These are phyloP conservation scores for Hypoxylon intermedium DNA, from an alignment of 495 filamentous ascomycete genomes.

Conservation along the genomic window DNA sequence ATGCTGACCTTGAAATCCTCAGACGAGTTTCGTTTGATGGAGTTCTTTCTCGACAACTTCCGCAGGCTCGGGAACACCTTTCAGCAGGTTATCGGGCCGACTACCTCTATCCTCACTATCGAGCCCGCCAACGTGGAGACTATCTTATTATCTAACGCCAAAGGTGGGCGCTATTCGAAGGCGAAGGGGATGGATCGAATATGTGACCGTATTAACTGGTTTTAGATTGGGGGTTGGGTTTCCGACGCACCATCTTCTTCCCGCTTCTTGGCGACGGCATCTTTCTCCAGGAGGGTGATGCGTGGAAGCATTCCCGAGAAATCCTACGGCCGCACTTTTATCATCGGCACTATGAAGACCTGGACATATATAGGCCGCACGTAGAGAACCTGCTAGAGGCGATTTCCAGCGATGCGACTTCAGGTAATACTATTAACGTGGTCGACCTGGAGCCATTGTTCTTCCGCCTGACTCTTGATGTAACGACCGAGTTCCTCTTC, in stretches of 20 bases:
- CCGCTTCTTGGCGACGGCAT: slow-evolving; percentile 72
- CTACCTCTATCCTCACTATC: slow-evolving; percentile 26
- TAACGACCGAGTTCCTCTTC: slow-evolving; percentile 76
- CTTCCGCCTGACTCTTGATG: slow-evolving; percentile 69
- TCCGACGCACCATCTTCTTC: slow-evolving; percentile 46
- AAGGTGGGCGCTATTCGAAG: slow-evolving; percentile 13
- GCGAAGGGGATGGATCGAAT: not conserved
- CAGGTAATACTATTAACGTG: slow-evolving; percentile 6
- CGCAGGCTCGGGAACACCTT: slow-evolving; percentile 28
- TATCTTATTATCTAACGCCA: slow-evolving; percentile 16
- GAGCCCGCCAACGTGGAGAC: slow-evolving; percentile 28
- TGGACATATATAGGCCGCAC: slow-evolving; percentile 66
- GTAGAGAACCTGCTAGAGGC: slow-evolving; percentile 56
- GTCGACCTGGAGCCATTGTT: slow-evolving; percentile 71
- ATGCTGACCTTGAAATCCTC: slow-evolving; percentile 20
- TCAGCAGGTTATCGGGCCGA: slow-evolving; percentile 20
- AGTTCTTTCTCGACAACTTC: slow-evolving; percentile 35
- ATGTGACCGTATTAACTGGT: not conserved
- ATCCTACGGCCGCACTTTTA: slow-evolving; percentile 70
- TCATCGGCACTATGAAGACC: slow-evolving; percentile 64
- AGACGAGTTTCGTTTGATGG: slow-evolving; percentile 21
- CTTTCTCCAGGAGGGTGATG: slow-evolving; percentile 70
- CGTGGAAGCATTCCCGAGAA: slow-evolving; percentile 70
- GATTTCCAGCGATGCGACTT: slow-evolving; percentile 27
- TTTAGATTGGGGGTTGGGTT: slow-evolving; percentile 33